Conservation (phyloP, 768 basidiomycete genomes). For the Tricholoma sp. region DNA sequence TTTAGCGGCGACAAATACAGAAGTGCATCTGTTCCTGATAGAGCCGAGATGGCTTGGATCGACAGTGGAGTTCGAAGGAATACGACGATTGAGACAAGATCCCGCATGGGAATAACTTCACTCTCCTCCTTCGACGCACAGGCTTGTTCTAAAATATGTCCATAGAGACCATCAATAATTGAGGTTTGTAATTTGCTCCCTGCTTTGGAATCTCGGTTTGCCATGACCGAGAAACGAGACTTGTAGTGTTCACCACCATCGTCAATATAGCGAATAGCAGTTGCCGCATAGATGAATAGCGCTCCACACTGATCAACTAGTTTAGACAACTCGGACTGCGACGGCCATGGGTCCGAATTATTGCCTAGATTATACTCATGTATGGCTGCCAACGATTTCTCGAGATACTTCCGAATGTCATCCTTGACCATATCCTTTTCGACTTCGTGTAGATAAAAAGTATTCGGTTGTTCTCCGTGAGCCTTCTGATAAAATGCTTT, state of each 20-base stretch:
- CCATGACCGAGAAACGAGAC: conserved; percentile 1
- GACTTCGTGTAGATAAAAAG: conserved; percentile 9
- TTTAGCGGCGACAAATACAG: not conserved
- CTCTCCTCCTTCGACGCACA: not conserved
- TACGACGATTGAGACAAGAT: not conserved
- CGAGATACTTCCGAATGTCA: conserved; percentile 1
- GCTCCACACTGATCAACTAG: conserved; percentile 2
- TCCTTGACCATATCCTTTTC: conserved; percentile 10
- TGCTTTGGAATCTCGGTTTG: not conserved
- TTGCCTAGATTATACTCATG: not conserved
- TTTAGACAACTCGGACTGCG: not conserved
- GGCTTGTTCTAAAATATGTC: not conserved
- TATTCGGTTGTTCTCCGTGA: not conserved
- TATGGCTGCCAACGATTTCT: not conserved
- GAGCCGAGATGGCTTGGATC: conserved; percentile 4
- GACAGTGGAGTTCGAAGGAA: conserved; percentile 10
- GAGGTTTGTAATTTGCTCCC: not conserved
- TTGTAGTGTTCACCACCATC: not conserved
- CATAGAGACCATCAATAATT: not conserved
- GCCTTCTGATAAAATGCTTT: not conserved
- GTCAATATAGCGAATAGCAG: conserved; percentile 8
- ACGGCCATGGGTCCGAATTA: not conserved
- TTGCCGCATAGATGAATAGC: conserved; percentile 13
- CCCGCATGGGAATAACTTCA: not conserved
- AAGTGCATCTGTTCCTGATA: not conserved